phyloP scores from a whole-genome alignment of 106 monocot species.

The Allium cepa region DNA sequence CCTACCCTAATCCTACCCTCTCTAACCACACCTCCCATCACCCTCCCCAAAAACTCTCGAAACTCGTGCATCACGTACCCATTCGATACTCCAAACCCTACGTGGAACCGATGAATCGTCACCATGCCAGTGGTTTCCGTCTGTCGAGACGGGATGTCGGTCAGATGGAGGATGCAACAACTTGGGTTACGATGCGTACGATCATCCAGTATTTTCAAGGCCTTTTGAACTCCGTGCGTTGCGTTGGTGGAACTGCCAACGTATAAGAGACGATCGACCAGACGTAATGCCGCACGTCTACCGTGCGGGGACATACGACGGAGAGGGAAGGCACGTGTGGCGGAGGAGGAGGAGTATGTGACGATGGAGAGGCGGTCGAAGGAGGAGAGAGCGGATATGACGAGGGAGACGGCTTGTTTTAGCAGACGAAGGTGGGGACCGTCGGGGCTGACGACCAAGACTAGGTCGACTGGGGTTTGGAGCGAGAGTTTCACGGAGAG shows the following conservation, averaged over 20 bases:
- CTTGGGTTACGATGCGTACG: constrained; percentile 34
- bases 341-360: constrained; percentile 44
- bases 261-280: constrained; percentile 65
- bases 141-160: constrained; percentile 23
- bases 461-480: constrained; percentile 49
- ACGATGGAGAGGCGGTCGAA: constrained; percentile 76
- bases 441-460: constrained; percentile 65
- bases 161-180: constrained; percentile 51
- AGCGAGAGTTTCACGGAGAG: constrained; percentile 50
- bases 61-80: constrained; percentile 93
- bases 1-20: constrained; percentile 60
- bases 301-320: constrained; percentile 71
- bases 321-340: constrained; percentile 71
- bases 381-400: constrained; percentile 60
- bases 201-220: constrained; percentile 52
- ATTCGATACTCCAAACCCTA: constrained; percentile 53
- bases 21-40: constrained; percentile 61
- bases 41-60: constrained; percentile 58
- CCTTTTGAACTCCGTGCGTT: constrained; percentile 54
- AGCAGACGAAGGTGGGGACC: constrained; percentile 67
- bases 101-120: constrained; percentile 50
- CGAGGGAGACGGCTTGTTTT: constrained; percentile 79
- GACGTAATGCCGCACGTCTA: constrained; percentile 60
- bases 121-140: constrained; percentile 12
- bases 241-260: constrained; percentile 42